Conservation (phyloP, 345 rosid genomes). For the Cardamine chenopodiifolia region DNA sequence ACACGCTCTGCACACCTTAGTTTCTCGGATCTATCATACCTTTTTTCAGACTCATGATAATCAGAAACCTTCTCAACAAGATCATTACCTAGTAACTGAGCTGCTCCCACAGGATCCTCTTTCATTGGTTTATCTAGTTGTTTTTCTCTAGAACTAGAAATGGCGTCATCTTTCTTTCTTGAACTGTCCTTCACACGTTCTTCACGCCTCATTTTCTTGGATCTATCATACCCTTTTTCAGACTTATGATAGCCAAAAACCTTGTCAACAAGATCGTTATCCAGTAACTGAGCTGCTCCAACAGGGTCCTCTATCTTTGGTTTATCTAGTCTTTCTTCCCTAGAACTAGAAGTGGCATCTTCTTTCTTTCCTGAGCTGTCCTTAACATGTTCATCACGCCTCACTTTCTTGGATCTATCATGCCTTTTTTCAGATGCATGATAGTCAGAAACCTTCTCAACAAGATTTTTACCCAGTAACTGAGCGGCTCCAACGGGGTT, state of each 20-base stretch:
- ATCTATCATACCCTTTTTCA: constrained; percentile 39
- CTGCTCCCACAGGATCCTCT: constrained; percentile 36
- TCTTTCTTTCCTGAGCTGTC: constrained; percentile 43
- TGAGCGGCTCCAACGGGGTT: constrained; percentile 37
- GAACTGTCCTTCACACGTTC: constrained; percentile 46
- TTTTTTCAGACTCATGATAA: constrained; percentile 36
- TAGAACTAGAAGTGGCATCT: constrained; percentile 33
- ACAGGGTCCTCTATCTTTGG: constrained; percentile 29
- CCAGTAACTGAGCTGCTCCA: constrained; percentile 35
- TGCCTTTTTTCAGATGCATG: constrained; percentile 41
- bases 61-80: constrained; percentile 46
- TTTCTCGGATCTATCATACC: constrained; percentile 39
- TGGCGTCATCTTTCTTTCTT: constrained; percentile 38
- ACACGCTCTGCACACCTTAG: constrained; percentile 40
- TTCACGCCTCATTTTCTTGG: constrained; percentile 36
- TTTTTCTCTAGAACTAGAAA: constrained; percentile 37
- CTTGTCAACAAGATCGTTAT: constrained; percentile 42
- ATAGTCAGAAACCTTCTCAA: constrained; percentile 47
- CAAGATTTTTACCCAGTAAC: constrained; percentile 28
- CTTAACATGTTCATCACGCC: constrained; percentile 44
- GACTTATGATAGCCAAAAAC: constrained; percentile 40
- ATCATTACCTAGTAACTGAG: constrained; percentile 34
- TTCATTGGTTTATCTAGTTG: constrained; percentile 28
- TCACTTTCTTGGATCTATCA: constrained; percentile 37
- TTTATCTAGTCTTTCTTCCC: constrained; percentile 30